Conservation (phyloP, 2,329 filamentous ascomycete species). For the Neopestalotiopsis sp. region DNA sequence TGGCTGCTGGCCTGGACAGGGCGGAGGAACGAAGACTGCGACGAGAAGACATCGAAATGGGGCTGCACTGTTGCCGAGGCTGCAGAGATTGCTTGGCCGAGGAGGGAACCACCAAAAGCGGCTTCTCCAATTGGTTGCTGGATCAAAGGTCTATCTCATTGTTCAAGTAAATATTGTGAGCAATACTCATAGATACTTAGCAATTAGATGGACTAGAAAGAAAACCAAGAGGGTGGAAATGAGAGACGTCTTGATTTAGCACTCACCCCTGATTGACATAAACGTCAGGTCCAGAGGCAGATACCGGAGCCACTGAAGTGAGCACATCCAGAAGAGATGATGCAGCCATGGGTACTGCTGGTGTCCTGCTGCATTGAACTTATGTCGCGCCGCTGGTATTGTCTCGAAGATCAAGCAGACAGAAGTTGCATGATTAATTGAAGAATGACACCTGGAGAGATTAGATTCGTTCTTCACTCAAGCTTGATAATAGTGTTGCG, state of each 20-base stretch:
- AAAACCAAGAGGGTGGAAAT: background rate
- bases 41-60: slow-evolving; percentile 20
- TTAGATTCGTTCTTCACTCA: too few species aligned
- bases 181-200: background rate
- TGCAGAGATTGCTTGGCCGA: slow-evolving; percentile 23
- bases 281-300: background rate
- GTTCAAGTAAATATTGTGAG: background rate
- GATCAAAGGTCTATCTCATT: background rate
- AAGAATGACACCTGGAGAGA: too few species aligned
- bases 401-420: too few species aligned
- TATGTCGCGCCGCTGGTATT: too few species aligned
- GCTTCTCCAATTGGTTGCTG: slow-evolving; percentile 8
- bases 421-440: too few species aligned
- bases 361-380: too few species aligned
- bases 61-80: slow-evolving; percentile 20
- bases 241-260: background rate
- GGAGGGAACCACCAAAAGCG: slow-evolving; percentile 10
- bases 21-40: slow-evolving; percentile 24
- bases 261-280: slow-evolving; percentile 6
- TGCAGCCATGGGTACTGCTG: background rate
- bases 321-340: slow-evolving; percentile 3
- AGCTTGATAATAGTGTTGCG: too few species aligned
- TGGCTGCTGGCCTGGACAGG: slow-evolving; percentile 11
- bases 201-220: too few species aligned
- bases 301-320: background rate